A percentile compares a stretch with the other conserved stretches of the same genome.
Evolutionary conservation across 208 protist species (phyloP).

Genomic region (Tritrichomonas foetus): DNA sequence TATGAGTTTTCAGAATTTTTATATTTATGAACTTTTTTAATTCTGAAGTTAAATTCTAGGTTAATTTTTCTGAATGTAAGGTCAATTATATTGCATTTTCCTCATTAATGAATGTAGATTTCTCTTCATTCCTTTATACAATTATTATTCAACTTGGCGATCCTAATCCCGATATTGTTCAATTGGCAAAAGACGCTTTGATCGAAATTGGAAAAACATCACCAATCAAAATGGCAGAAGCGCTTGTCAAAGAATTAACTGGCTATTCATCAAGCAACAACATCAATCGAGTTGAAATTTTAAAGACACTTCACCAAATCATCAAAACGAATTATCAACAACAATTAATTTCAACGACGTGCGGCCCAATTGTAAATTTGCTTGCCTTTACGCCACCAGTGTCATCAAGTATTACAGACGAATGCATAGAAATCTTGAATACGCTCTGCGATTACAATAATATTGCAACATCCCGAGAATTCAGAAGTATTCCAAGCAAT

Average conservation of each 20-base stretch:
- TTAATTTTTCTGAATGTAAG: background rate
- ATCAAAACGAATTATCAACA: background rate
- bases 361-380: background rate
- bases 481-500: background rate
- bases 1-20: no score
- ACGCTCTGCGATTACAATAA: background rate
- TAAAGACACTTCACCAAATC: background rate
- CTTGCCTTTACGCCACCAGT: background rate
- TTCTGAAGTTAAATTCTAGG: no score
- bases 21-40: no score
- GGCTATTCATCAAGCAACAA: background rate
- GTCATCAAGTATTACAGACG: background rate
- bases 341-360: background rate
- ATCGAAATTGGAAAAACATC: conserved; percentile 16
- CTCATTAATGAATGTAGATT: background rate
- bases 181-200: background rate
- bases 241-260: background rate
- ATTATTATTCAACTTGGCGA: background rate
- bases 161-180: background rate
- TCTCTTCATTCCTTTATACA: background rate
- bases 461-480: background rate
- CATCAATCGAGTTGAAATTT: background rate
- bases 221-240: background rate
- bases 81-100: background rate
- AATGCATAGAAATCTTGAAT: background rate